A percentile compares a stretch with the other conserved stretches of the same genome.
phyloP scores from a whole-genome alignment of 768 basidiomycete species.

The Lactarius tabidus region DNA sequence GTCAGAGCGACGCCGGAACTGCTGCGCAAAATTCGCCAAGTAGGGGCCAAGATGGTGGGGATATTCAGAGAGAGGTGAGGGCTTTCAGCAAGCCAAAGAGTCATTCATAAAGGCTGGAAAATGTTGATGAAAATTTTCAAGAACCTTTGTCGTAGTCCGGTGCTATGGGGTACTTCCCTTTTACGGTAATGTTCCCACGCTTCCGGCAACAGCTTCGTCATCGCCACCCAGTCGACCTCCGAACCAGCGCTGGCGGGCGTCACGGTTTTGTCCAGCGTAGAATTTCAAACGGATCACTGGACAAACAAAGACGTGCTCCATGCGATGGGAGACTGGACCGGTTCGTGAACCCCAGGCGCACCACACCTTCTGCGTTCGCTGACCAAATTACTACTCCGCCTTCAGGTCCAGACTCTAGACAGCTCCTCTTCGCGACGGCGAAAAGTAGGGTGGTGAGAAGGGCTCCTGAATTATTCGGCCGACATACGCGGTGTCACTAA shows the following conservation, averaged over 20 bases:
- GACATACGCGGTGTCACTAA: background rate
- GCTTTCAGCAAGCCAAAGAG: background rate
- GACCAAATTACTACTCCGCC: background rate
- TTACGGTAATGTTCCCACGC: constrained; percentile 18
- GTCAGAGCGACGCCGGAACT: background rate
- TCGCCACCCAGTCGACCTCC: no score
- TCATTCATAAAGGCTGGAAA: constrained; percentile 25
- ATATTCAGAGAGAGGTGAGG: constrained; percentile 4
- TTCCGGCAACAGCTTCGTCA: background rate
- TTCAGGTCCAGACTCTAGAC: background rate
- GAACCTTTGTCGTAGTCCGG: constrained; percentile 19
- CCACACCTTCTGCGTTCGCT: background rate
- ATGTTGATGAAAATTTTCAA: constrained; percentile 28
- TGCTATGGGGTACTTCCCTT: constrained; percentile 16
- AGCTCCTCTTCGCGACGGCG: background rate
- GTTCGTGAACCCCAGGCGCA: constrained; percentile 8
- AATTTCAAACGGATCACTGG: background rate
- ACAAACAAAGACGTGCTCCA: background rate
- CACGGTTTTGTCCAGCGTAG: background rate
- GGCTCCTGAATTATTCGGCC: background rate
- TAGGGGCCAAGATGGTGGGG: constrained; percentile 10
- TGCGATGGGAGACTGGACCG: constrained; percentile 3
- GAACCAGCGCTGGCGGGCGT: background rate
- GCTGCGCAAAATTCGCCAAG: background rate
- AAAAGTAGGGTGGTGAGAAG: background rate